Evolutionary conservation across 805 yeast species (phyloP), one percentile per base, ranked within the genome.

Genomic region (Komagataella pseudopastoris): DNA sequence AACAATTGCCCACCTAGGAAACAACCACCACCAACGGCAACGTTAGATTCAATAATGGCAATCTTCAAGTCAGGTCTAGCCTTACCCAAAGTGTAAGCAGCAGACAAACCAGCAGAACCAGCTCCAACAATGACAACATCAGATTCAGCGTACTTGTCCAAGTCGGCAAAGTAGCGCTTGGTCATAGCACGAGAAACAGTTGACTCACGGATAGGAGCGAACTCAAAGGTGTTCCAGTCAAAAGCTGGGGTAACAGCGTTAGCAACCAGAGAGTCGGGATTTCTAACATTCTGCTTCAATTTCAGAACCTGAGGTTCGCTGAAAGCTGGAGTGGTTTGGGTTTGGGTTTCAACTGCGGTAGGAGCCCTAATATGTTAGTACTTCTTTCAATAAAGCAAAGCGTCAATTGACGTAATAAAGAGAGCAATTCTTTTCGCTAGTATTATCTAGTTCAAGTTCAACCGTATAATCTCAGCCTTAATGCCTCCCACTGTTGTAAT

Each of bases 121-220:
- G 88, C 89, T 53, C 91, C 91, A 54, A 84, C 76, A 59, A 84
- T 80, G 47, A 84, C 85, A 48, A 84, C 76, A 60, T 84, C 91
- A 10, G 85, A 75, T 59, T 83, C 89, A 20, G 89, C 82, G 63
- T 77, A 82, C 64, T 78, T 81, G 71, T 84, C 85, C 60, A 84
- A 65, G 61, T 84, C 90, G 44, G 77, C 75, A 62, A 83, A 84
- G 68, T 84, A 84, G 56, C 90, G 77, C 53, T 70, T 71, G 46
- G 89, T 83, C 90, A 84, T 84, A 39, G 90, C 91, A 55, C 90
- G 75, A 6, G 89, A 81, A 39, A 85, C 90, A 2, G 85, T 80
- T 6, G 88, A 80, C 68, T 84, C 91, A 54, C 89, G 74, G 59
- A 84, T 84, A 52, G 88, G 88, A 12, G 80, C 75, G 66, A 84